phyloP scores from a whole-genome alignment of 352 stramenopile genomes.

The Phytophthora sansomeana region DNA sequence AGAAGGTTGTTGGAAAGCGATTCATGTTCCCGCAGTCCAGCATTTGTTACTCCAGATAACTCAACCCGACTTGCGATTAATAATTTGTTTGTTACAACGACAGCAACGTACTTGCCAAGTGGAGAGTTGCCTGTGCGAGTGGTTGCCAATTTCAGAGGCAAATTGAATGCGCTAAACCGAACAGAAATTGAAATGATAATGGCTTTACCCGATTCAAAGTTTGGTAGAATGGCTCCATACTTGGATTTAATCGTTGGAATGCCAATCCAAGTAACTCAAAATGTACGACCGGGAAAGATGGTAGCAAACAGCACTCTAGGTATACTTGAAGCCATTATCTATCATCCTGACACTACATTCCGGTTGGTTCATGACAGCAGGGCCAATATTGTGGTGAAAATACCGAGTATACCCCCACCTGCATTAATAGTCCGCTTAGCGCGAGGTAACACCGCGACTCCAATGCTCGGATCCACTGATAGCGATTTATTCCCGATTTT shows the following conservation, averaged over 20 bases:
- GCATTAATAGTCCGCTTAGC: not conserved
- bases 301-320: slow-evolving; percentile 12
- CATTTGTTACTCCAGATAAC: slow-evolving; percentile 6
- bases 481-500: not conserved
- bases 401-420: not conserved
- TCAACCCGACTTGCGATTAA: slow-evolving; percentile 3
- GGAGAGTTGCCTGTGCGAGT: not conserved
- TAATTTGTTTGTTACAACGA: not conserved
- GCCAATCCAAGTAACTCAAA: slow-evolving; percentile 26
- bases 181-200: slow-evolving; percentile 1
- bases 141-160: not conserved
- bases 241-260: slow-evolving; percentile 20
- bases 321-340: slow-evolving; percentile 4
- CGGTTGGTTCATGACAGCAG: slow-evolving; percentile 2
- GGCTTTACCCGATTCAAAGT: slow-evolving; percentile 1
- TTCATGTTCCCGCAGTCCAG: no score
- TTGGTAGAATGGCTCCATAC: slow-evolving; percentile 16
- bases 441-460: not conserved
- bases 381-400: not conserved
- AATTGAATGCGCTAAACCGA: no score
- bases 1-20: not conserved
- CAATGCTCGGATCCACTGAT: not conserved
- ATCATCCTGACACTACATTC: not conserved
- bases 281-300: slow-evolving; percentile 5
- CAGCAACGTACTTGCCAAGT: not conserved